Conservation (phyloP, 768 basidiomycete species). For the Tulasnella sp. region DNA sequence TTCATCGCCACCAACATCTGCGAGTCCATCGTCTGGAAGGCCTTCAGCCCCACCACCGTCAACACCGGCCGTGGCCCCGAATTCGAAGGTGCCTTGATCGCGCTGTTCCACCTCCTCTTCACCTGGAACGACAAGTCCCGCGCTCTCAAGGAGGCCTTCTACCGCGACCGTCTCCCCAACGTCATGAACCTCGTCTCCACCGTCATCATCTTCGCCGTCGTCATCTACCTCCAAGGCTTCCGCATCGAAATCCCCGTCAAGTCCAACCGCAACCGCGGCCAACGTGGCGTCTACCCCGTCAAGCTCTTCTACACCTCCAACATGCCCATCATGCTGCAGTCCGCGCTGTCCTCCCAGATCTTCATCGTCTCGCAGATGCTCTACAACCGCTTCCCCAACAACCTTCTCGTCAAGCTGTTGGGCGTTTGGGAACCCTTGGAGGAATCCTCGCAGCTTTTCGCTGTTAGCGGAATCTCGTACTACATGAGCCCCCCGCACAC, state of each 20-base stretch:
- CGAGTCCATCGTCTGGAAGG: slow-evolving; percentile 99
- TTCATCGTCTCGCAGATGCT: slow-evolving; percentile 98
- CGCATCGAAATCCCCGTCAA: slow-evolving; percentile 97
- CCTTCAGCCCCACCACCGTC: slow-evolving; percentile 94
- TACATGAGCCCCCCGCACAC: slow-evolving; percentile 99
- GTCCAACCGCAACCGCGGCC: slow-evolving; percentile 92
- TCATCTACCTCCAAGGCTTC: slow-evolving; percentile 99
- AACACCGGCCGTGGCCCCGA: slow-evolving; percentile 98
- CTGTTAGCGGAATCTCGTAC: slow-evolving; percentile 86
- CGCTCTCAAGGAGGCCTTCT: slow-evolving; percentile 95
- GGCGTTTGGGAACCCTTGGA: slow-evolving; percentile 99
- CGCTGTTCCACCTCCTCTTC: slow-evolving; percentile 94
- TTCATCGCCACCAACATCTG: slow-evolving; percentile 99
- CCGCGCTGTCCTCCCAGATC: slow-evolving; percentile 84
- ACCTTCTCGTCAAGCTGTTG: slow-evolving; percentile 73
- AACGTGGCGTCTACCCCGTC: slow-evolving; percentile 89
- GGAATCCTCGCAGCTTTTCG: slow-evolving; percentile 85
- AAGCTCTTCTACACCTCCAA: slow-evolving; percentile 99
- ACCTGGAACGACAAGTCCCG: slow-evolving; percentile 98
- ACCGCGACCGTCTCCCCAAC: slow-evolving; percentile 93
- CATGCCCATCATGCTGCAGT: slow-evolving; percentile 99
- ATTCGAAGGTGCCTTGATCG: slow-evolving; percentile 94
- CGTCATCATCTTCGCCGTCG: slow-evolving; percentile 80
- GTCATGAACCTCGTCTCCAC: slow-evolving; percentile 97
- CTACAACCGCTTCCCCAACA: slow-evolving; percentile 72